A percentile compares a stretch with the other conserved stretches of the same genome.
Conservation (phyloP, 768 basidiomycete species). For the Cystofilobasidium macerans region DNA sequence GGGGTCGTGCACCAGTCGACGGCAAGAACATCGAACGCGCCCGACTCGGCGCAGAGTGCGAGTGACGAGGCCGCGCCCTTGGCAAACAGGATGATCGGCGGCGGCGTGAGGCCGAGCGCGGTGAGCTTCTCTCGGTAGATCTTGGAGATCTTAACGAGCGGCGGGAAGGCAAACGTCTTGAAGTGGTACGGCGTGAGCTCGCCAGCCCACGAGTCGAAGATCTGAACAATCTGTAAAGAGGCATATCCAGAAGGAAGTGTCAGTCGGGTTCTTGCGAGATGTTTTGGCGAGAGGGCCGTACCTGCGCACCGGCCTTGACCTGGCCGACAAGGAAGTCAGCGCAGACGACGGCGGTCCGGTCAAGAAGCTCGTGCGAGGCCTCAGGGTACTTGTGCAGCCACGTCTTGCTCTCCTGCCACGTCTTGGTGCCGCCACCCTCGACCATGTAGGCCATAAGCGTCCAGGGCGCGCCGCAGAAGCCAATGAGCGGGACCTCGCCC, state of each 20-base stretch:
- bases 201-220: conserved; percentile 94
- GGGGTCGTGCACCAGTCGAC: conserved; percentile 87
- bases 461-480: conserved; percentile 97
- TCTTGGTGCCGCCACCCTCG: conserved; percentile 87
- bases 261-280: neutral
- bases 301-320: conserved; percentile 91
- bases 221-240: conserved; percentile 64
- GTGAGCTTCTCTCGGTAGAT: conserved; percentile 54
- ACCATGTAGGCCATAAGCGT: conserved; percentile 97
- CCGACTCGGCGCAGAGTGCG: conserved; percentile 47
- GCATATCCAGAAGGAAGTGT: neutral
- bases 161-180: conserved; percentile 66
- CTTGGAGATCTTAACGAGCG: conserved; percentile 58
- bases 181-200: conserved; percentile 87
- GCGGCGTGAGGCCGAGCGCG: conserved; percentile 46
- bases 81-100: conserved; percentile 84
- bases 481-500: conserved; percentile 88
- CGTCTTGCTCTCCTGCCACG: conserved; percentile 77
- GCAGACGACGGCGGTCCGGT: conserved; percentile 75
- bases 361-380: conserved; percentile 64
- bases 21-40: conserved; percentile 77
- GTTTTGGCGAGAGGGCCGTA: conserved; percentile 36
- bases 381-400: conserved; percentile 89
- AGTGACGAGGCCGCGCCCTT: conserved; percentile 81
- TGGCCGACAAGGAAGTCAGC: conserved; percentile 85